Conservation (phyloP, 257 asterid species). For the Primulina tabacum region DNA sequence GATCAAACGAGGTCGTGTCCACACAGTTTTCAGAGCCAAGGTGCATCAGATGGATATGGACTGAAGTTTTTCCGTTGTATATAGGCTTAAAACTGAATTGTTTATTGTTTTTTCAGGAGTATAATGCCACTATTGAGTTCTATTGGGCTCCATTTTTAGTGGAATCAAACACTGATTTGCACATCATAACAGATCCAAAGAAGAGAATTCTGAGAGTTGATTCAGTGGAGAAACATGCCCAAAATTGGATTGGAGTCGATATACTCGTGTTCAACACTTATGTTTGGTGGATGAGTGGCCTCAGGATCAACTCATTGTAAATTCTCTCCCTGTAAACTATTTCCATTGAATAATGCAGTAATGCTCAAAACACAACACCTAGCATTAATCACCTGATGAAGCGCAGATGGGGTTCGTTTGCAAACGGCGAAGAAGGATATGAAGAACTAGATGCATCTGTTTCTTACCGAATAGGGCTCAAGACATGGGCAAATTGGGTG, state of each 20-base stretch:
- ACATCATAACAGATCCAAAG: slow-evolving; percentile 56
- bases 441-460: slow-evolving; percentile 61
- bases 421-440: slow-evolving; percentile 74
- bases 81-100: neutral
- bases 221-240: slow-evolving; percentile 78
- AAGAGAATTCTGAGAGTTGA: slow-evolving; percentile 79
- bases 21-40: slow-evolving; percentile 50
- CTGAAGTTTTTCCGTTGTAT: neutral
- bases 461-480: slow-evolving; percentile 67
- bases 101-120: slow-evolving; percentile 39
- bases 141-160: slow-evolving; percentile 89
- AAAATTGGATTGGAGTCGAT: slow-evolving; percentile 77
- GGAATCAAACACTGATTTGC: slow-evolving; percentile 73
- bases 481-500: slow-evolving; percentile 97
- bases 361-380: too few relatives aligned
- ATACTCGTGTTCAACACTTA: slow-evolving; percentile 80
- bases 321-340: slow-evolving; percentile 14
- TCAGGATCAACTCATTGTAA: slow-evolving; percentile 76
- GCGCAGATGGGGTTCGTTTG: slow-evolving; percentile 84
- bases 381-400: neutral
- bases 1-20: slow-evolving; percentile 63
- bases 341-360: neutral
- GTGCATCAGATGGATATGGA: slow-evolving; percentile 18
- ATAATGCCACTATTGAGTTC: slow-evolving; percentile 77
- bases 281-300: slow-evolving; percentile 97